These are phyloP conservation scores for Dioscorea cayenensis DNA, from an alignment of 116 monocot species.

Conservation along the genomic window DNA sequence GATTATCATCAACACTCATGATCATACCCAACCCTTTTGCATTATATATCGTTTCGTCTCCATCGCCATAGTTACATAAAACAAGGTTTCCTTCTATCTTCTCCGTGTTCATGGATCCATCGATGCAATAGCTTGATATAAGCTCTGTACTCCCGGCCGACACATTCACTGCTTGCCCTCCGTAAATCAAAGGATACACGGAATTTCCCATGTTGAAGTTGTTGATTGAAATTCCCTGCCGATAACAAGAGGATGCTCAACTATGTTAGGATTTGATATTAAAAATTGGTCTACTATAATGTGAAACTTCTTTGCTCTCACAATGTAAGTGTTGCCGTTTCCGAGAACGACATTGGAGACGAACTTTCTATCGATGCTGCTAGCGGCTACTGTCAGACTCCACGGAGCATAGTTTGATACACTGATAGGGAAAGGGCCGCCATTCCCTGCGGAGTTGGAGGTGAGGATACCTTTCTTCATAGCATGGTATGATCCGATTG, in stretches of 20 bases:
- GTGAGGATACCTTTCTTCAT: conserved; percentile 2
- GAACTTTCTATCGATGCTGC: conserved; percentile 6
- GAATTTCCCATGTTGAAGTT: background rate
- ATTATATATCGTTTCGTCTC: too few relatives aligned
- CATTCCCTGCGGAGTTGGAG: conserved; percentile 5
- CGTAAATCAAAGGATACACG: background rate
- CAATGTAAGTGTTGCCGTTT: background rate
- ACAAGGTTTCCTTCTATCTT: background rate
- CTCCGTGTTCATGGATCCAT: background rate
- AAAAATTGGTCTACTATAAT: too few relatives aligned
- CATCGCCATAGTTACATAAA: background rate
- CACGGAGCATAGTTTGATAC: conserved; percentile 9
- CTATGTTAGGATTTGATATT: too few relatives aligned
- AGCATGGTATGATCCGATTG: conserved; percentile 12
- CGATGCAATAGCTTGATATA: background rate
- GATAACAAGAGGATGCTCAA: background rate
- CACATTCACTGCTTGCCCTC: background rate
- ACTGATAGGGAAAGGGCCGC: background rate
- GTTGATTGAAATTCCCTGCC: background rate
- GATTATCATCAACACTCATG: background rate
- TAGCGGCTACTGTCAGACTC: background rate
- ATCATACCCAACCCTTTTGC: background rate
- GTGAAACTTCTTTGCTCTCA: too few relatives aligned
- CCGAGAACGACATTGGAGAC: background rate
- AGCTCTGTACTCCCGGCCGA: background rate